Base-by-base conservation (phyloP, 2,329 filamentous ascomycete species). In the Fusarium veterinarium region DNA sequence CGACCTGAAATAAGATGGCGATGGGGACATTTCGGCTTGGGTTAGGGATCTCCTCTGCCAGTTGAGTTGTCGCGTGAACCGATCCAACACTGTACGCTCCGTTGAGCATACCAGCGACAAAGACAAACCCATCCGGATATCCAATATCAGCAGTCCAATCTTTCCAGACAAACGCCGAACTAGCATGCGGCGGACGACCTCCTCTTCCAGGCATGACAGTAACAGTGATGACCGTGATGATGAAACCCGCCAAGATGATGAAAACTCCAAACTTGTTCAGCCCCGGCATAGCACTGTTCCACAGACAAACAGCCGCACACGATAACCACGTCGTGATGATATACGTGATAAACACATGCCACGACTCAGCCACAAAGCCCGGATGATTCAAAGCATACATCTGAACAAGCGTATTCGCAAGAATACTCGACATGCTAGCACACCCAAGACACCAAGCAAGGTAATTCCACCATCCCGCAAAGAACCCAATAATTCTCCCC, bases 21-120 rank as follows among this genome's bases (percentile, higher is more conserved):
- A 87, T 84, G 19, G 89, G 89, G 2, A 90, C 83, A 67, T 89
- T 89, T 30, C 81, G 80, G 53, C 81, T 80, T 0, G 86, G 86
- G 45, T 82, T 38, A 0, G 84, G 89, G 44, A 92, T 91, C 78
- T 92, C 91, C 78, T 93, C 91, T 0, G 89, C 88, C 44, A 92
- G 78, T 76, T 92, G 91, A 3, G 88, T 88, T 2, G 90, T 88
- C 52, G 89, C 88, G 76, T 93, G 91, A 1, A 90, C 88, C 3
- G 89, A 88, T 11, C 91, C 92, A 16, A 93, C 88, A 48, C 89
- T 88, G 77, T 89, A 93, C 6, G 91, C 91, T 16, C 91, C 91
- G 74, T 93, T 93, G n/a, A 84, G 79, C 82, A 84, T 84, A 3
- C 82, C 82, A 1, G 79, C 77, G 8, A 82, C 75, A 52, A 85